Evolutionary conservation across 129 eudicot genomes (phyloP).

Genomic region (Chrysanthemum seticuspe): DNA sequence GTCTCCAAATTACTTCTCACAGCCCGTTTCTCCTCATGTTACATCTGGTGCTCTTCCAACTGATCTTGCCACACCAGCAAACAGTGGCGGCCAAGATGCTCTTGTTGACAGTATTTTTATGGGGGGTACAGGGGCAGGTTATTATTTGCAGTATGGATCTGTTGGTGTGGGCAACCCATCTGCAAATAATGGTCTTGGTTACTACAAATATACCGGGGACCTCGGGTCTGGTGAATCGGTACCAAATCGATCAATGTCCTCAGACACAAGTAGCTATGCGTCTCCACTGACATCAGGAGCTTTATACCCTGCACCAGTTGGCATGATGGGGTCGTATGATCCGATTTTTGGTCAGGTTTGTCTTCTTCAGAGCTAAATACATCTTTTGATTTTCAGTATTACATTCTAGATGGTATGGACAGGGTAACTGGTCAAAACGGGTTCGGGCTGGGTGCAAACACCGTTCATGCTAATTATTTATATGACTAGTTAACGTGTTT

Average conservation of each 20-base stretch:
- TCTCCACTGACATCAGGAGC: constrained; percentile 60
- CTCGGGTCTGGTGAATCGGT: constrained; percentile 60
- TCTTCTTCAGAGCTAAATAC: constrained; percentile 12
- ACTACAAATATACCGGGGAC: constrained; percentile 64
- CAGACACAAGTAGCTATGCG: constrained; percentile 57
- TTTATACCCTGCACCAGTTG: constrained; percentile 70
- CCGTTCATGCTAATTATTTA: not conserved
- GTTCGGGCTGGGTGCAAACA: not conserved
- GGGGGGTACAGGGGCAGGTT: constrained; percentile 64
- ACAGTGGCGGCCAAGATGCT: constrained; percentile 67
- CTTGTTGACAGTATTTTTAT: constrained; percentile 42
- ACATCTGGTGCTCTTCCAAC: constrained; percentile 53
- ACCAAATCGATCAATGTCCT: constrained; percentile 49
- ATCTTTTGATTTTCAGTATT: not conserved
- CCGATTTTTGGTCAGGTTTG: constrained; percentile 69
- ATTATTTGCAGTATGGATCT: constrained; percentile 62
- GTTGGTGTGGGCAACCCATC: constrained; percentile 57
- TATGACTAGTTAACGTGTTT: too few species aligned
- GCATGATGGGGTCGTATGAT: constrained; percentile 46
- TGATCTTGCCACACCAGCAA: constrained; percentile 61
- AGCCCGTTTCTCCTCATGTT: constrained; percentile 74
- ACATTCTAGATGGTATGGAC: not conserved
- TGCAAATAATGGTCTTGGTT: constrained; percentile 59
- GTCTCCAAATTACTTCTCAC: constrained; percentile 72
- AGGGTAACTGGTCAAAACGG: not conserved